Base-by-base conservation (phyloP, 345 rosid genomes). In the Moricandia moricandioides region DNA sequence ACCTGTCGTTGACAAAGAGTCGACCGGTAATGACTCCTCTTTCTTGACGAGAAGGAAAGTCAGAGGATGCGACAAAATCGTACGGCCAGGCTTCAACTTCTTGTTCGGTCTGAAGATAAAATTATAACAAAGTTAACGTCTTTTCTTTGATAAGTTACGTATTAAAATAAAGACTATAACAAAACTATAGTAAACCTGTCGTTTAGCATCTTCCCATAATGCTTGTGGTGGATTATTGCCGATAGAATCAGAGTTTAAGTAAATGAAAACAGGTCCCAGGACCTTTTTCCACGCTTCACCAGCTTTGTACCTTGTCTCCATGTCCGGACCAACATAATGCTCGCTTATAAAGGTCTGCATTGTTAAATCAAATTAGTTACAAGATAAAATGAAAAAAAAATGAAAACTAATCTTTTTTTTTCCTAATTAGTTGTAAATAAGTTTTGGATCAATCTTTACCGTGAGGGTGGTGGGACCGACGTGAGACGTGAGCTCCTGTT, bases 401-500 rank as follows among this genome's bases (percentile, higher is more conserved):
- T 21, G 24, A 21, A 21, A 21, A 21, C 24, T 21, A 21, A 2
- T 21, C 1, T 21, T 21, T 14, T 70, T 21, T 14, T 70, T 21
- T 24, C 52, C 8, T 62, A 7, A 45, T 13, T 33, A 45, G 9
- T 27, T 59, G 4, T 16, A 8, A 18, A 6, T 10, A 47, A 47
- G 58, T 47, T 16, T 11, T 52, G 49, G 49, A 67, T 7, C 33
- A 54, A 31, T 40, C 31, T 82, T 80, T 72, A 95, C 99, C 14
- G 84, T 64, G 55, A 95, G 81, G 1, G 85, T 61, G 8, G 79
- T 79, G 1, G 99, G 97, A 27, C 98, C 99, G 0, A 78, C 91
- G 69, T 90, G 99, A 56, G 93, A 84, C 8, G 98, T 89, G 35
- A 95, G 94, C n/a, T 92, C 99, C 52, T 95, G 98, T 54, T 95